Percentiles rank a stretch among this genome's conserved stretches.
These are phyloP conservation scores for Arabidopsis arenosa DNA, from an alignment of 345 rosid genomes.

Conservation along the genomic window DNA sequence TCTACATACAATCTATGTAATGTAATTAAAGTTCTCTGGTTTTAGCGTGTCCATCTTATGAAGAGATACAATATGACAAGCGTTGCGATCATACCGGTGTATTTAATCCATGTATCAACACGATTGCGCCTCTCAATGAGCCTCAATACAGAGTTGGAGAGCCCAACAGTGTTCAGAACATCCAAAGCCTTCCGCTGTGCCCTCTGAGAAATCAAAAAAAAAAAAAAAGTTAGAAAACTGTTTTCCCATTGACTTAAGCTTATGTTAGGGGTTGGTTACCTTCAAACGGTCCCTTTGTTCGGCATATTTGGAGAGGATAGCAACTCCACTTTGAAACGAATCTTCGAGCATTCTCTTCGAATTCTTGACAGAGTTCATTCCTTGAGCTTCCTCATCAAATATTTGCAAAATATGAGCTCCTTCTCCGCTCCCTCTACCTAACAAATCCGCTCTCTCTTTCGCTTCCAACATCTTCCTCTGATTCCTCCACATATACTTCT, in stretches of 20 bases:
- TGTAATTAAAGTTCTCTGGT: too few species aligned
- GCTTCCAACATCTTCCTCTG: constrained; percentile 73
- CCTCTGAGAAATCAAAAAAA: constrained; percentile 52
- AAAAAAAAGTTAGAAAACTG: not conserved
- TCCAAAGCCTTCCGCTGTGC: constrained; percentile 89
- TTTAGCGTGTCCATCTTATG: constrained; percentile 57
- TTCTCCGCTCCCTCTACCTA: constrained; percentile 78
- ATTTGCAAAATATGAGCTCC: constrained; percentile 81
- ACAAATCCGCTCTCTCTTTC: constrained; percentile 82
- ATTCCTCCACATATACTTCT: constrained; percentile 65
- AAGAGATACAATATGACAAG: constrained; percentile 62
- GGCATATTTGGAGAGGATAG: constrained; percentile 78
- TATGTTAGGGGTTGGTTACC: constrained; percentile 47
- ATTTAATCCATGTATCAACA: constrained; percentile 83
- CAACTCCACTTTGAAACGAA: constrained; percentile 74
- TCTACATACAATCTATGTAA: constrained; percentile 21
- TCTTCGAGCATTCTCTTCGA: constrained; percentile 88
- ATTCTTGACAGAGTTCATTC: constrained; percentile 78
- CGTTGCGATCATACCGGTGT: constrained; percentile 72
- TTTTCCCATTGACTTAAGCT: not conserved
- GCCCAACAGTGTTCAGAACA: constrained; percentile 86
- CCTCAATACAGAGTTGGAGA: constrained; percentile 81
- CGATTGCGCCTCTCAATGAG: constrained; percentile 90
- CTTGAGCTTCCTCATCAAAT: constrained; percentile 89
- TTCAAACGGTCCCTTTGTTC: constrained; percentile 90